Conservation (phyloP, 805 yeast species). For the Yarrowia keelungensis region DNA sequence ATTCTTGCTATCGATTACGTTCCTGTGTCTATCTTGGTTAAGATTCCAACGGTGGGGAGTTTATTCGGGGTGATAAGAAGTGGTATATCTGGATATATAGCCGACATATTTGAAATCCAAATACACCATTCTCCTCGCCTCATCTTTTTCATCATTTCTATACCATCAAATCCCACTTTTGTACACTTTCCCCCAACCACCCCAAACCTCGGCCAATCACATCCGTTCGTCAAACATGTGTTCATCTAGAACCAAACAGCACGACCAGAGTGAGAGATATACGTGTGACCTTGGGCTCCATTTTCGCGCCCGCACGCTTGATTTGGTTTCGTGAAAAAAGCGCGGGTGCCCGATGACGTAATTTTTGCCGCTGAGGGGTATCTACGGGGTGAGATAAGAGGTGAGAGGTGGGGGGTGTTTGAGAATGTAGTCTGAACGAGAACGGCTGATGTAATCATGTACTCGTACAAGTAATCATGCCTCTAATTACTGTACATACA, state of each 20-base stretch:
- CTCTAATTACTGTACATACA: too few species aligned
- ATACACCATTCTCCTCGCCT: background rate
- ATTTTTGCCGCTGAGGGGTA: slow-evolving; percentile 17
- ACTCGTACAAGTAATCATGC: too few species aligned
- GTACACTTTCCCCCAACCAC: background rate
- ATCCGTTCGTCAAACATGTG: slow-evolving; percentile 7
- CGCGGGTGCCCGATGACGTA: slow-evolving; percentile 9
- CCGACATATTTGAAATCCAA: background rate
- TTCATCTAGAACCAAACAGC: background rate
- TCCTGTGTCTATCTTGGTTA: slow-evolving; percentile 27
- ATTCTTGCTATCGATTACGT: slow-evolving; percentile 23
- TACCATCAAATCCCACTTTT: background rate
- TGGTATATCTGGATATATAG: too few species aligned
- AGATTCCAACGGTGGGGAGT: slow-evolving; percentile 33
- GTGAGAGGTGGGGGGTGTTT: too few species aligned
- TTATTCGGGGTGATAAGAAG: background rate
- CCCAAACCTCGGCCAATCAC: background rate
- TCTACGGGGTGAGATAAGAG: background rate
- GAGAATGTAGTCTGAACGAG: too few species aligned
- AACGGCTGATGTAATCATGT: too few species aligned
- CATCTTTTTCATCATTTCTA: too few species aligned
- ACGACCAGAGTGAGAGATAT: slow-evolving; percentile 9
- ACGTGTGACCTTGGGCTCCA: slow-evolving; percentile 15
- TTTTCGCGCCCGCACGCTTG: background rate
- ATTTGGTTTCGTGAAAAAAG: background rate